Base-by-base conservation (phyloP, 2,329 filamentous ascomycete genomes). In the Colletotrichum sojae region DNA sequence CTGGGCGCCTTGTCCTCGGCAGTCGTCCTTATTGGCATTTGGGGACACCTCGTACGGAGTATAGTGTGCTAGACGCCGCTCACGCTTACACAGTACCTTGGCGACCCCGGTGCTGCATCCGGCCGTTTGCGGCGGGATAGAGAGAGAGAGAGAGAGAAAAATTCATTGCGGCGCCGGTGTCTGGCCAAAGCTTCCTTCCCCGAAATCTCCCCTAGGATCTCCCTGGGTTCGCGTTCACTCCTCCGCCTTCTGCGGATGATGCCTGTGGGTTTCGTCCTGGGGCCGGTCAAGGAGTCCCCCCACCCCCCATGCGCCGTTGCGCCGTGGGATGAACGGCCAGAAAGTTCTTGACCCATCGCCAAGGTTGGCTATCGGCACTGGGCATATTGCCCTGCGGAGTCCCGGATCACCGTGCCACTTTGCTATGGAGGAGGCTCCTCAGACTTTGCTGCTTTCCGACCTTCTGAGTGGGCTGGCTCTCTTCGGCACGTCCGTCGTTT, bases 351-450 rank as follows among this genome's bases (percentile, higher is more conserved):
- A 52, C 59, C 56, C 55, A 51, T 60, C 45, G 62, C 62, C 66
- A 69, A 66, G 62, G 64, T 66, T 69, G 51, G 62, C 49, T 49
- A 55, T 69, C 62, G 66, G 66, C 62, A 69, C 66, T 69, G 62
- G 43, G 46, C 62, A 69, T 66, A 69, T 61, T 60, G 62, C 45
- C 56, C 56, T 69, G 64, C 59, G 64, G 59, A 67, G 64, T 67
- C 64, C 64, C 64, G 64, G 59, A 57, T 63, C 53, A 52, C 43
- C 59, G 25, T 63, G 55, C 55, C 49, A 60, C 31, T 54, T 66
- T 60, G 55, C 54, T 46, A 55, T 54, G 45, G 62, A 31, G 66
- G 49, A 31, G 61, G 43, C 62, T 36, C 55, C 20, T 66, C 55
- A 61, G 49, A 51, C 20, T 66, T 51, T 66, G 66, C 66, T 69